Evolutionary conservation across 805 yeast species (phyloP), one percentile per base, ranked within the genome.

Genomic region (Candida sonorensis): DNA sequence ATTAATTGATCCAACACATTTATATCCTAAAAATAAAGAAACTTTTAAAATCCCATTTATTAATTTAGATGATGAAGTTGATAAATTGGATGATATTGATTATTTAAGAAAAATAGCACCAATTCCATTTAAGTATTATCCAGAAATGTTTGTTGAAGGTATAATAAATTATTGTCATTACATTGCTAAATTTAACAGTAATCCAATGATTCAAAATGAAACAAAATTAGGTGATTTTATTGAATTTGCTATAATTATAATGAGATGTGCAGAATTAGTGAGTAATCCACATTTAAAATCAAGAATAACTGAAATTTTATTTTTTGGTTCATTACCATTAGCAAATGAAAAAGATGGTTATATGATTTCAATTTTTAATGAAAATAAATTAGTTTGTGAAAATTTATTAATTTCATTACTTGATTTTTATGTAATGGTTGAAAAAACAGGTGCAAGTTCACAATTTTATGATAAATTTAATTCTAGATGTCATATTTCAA

Each of bases 381-480:
- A 75, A 9, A 77, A 86, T 46, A 68, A 71, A 33, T 48, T 81
- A 15, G 80, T 86, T 2, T 59, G 63, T 19, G 64, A 77, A 23
- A 76, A 87, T 53, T 53, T 92, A 41, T 63, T 92, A 36, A 87
- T 84, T 48, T 82, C 95, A 1, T 66, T 92, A 35, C 69, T 92
- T 58, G 94, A 86, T 47, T 82, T 87, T 40, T 92, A 90, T 55
- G 95, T 92, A 22, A 85, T 84, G 68, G 88, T 90, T 31, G 99
- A 92, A 55, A 87, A 84, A 50, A 92, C 98, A 0, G 98, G 98
- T 8, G 81, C 96, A 2, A 79, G 90, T 7, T 77, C 94, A 0
- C 97, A 92, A 58, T 92, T 90, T 53, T 90, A 90, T 56, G 99
- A 92, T 57, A 92, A 92, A 59, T 92, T 92, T 62, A 88, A 86